phyloP scores from a whole-genome alignment of 257 asterid species.

The Capsicum baccatum region DNA sequence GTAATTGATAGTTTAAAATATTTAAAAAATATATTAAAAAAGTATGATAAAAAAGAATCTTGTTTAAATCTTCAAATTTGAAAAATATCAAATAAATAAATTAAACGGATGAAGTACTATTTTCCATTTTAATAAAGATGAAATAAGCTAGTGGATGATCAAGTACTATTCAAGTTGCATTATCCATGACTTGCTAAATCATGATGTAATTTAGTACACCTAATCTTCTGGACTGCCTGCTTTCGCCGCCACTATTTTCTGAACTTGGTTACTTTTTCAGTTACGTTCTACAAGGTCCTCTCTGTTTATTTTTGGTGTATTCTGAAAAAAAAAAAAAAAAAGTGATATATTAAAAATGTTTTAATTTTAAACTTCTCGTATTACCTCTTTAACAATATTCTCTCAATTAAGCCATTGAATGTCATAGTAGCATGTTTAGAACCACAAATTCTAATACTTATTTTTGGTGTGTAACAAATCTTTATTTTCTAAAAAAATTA shows the following conservation, averaged over 20 bases:
- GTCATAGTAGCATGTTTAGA: too few relatives aligned
- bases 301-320: background rate
- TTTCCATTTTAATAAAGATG: background rate
- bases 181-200: background rate
- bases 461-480: too few relatives aligned
- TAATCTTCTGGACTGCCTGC: background rate
- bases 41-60: too few relatives aligned
- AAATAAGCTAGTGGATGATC: background rate
- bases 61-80: too few relatives aligned
- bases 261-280: background rate
- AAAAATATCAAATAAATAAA: too few relatives aligned
- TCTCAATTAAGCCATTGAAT: background rate
- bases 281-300: background rate
- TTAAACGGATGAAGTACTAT: background rate
- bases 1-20: too few relatives aligned
- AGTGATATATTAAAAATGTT: too few relatives aligned
- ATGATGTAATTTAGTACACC: background rate
- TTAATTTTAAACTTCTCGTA: too few relatives aligned
- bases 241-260: background rate
- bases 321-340: background rate
- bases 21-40: too few relatives aligned
- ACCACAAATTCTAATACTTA: too few relatives aligned
- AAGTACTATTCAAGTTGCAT: background rate
- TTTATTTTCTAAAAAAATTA: too few relatives aligned
- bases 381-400: too few relatives aligned